Base-by-base conservation (phyloP, 441 rosid species). In the Populus hybrid region DNA sequence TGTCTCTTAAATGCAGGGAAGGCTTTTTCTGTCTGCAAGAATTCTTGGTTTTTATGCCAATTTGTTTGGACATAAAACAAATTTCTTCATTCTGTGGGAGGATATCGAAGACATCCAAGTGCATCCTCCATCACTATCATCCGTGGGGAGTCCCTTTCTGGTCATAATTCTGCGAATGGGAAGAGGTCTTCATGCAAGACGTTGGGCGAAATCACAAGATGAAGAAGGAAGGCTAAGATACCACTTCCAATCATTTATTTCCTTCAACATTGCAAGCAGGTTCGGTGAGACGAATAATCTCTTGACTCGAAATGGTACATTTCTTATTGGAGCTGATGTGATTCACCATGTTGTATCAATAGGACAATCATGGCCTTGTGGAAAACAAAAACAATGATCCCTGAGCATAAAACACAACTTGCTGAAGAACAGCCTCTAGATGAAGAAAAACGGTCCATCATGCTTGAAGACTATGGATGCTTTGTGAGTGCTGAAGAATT, bases 71-170 rank as follows among this genome's bases (percentile, higher is more conserved):
- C 86, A 90, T 77, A 95, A 93, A 82, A 89, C 91, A 66, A 90
- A 88, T 81, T 88, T 92, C 85, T 93, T 88, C 91, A 87, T 93
- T 69, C 93, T 92, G 7, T 93, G 97, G 96, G 98, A 93, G 82
- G 97, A 95, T 76, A 90, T 92, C 57, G 90, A 92, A 74, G 92
- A 89, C 82, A 87, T 95, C 77, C 93, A 86, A 69, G 85, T 82
- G 75, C 92, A 87, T 77, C 89, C 94, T 12, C 97, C 97, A 4
- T 87, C 97, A 34, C 78, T 95, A 28, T 79, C 93, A 69, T 90
- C 95, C 3, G 78, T 93, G 12, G 97, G 94, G 68, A 95, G 97
- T 86, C 97, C 98, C 70, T 75, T 81, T 12, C 81, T 93, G 23
- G 89, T 90, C 71, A 78, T 93, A 74, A 76, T 86, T 73, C 86